Percentiles rank a stretch among this genome's conserved stretches.
Conservation (phyloP, 371 early-diverging fungal species). For the Zychaea mexicana region DNA sequence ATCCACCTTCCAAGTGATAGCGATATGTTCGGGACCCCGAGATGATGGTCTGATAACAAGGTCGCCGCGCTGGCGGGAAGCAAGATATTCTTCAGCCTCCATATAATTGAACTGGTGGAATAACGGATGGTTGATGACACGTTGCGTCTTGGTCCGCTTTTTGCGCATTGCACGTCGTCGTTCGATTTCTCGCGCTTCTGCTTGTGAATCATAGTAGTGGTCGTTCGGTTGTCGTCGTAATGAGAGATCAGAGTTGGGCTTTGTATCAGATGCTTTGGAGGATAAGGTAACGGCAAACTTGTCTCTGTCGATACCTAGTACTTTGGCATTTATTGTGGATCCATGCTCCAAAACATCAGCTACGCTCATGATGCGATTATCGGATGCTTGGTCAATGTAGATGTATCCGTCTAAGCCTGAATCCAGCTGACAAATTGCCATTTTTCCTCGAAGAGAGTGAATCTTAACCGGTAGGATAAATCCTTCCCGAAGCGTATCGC, state of each 20-base stretch:
- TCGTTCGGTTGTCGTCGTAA: conserved; percentile 58
- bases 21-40: conserved; percentile 82
- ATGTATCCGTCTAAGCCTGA: conserved; percentile 88
- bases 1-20: conserved; percentile 93
- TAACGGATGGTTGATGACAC: conserved; percentile 81
- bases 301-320: conserved; percentile 79
- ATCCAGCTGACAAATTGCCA: conserved; percentile 75
- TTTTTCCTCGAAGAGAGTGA: conserved; percentile 66
- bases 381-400: conserved; percentile 65
- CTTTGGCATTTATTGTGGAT: conserved; percentile 73
- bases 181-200: conserved; percentile 61
- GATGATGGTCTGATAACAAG: conserved; percentile 94
- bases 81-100: conserved; percentile 79
- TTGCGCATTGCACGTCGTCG: conserved; percentile 51
- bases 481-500: conserved; percentile 65
- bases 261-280: conserved; percentile 53
- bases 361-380: conserved; percentile 61
- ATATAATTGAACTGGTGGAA: conserved; percentile 76
- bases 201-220: conserved; percentile 68
- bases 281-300: conserved; percentile 80
- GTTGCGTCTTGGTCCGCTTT: conserved; percentile 48
- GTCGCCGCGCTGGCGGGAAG: conserved; percentile 72
- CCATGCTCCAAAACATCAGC: conserved; percentile 66
- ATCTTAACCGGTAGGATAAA: conserved; percentile 71
- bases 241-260: conserved; percentile 47